These are phyloP conservation scores for Eucalyptus coolabah DNA, from an alignment of 345 rosid species.

Conservation along the genomic window DNA sequence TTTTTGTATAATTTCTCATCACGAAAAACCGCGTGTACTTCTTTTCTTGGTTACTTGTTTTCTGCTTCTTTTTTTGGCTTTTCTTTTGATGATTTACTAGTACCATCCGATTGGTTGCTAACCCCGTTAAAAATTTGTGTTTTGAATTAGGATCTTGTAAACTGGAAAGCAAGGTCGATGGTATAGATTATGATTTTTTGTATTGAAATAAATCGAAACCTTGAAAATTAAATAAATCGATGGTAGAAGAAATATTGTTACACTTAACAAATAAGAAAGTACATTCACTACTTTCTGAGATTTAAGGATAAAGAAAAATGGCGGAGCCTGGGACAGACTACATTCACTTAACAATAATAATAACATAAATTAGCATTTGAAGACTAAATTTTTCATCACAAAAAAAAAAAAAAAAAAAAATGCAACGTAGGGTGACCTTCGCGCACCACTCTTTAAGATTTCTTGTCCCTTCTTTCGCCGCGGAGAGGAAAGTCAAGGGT, in stretches of 20 bases:
- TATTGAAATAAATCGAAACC: not conserved
- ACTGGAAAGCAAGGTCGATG: rapidly evolving
- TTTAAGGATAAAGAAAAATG: not conserved
- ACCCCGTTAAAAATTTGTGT: not conserved
- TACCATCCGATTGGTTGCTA: not conserved
- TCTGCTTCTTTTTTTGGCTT: not conserved
- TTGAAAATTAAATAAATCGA: not conserved
- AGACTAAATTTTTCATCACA: not conserved
- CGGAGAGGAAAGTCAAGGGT: conserved; percentile 10
- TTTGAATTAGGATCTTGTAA: not conserved
- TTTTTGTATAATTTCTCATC: not conserved
- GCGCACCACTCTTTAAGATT: conserved; percentile 37
- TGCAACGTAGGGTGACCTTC: conserved; percentile 36
- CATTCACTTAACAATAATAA: not conserved
- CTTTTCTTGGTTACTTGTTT: not conserved
- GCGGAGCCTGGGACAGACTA: not conserved
- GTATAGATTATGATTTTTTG: not conserved
- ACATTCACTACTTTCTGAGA: not conserved
- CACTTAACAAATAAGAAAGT: not conserved
- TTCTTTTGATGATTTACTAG: not conserved
- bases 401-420: not conserved
- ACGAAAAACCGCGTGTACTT: not conserved
- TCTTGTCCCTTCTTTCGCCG: not conserved
- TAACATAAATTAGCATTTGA: not conserved
- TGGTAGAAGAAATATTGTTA: not conserved